Conservation (phyloP, 306 rosid species). For the Clitoria ternatea region DNA sequence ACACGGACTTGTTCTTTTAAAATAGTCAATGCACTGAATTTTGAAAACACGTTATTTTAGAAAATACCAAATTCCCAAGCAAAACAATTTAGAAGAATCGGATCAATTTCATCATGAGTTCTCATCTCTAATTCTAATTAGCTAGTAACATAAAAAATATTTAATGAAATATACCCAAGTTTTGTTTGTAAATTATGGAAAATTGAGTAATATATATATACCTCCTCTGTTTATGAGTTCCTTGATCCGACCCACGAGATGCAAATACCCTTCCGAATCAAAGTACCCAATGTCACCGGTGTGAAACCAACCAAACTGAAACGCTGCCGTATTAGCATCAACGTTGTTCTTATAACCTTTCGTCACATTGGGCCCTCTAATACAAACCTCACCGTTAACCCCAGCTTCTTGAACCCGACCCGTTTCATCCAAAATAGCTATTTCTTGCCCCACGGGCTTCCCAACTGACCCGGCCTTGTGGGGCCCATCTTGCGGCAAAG, state of each 20-base stretch:
- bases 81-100: no score
- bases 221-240: constrained; percentile 98
- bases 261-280: constrained; percentile 82
- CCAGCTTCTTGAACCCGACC: constrained; percentile 40
- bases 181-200: no score
- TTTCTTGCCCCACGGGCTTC: constrained; percentile 69
- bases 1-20: not conserved
- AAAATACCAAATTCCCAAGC: not conserved
- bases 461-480: constrained; percentile 94
- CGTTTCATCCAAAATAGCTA: constrained; percentile 54
- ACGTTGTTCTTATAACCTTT: constrained; percentile 80
- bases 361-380: constrained; percentile 74
- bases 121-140: no score
- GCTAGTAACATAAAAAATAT: no score
- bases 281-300: constrained; percentile 82
- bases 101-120: no score
- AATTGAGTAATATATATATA: constrained; percentile 8
- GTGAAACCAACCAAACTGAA: constrained; percentile 78
- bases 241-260: constrained; percentile 92
- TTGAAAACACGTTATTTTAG: not conserved
- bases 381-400: constrained; percentile 67
- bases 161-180: no score
- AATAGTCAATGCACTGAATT: not conserved
- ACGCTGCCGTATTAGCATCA: constrained; percentile 57
- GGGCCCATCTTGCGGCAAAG: constrained; percentile 65